These are phyloP conservation scores for Pseudogymnoascus sp. DNA, from an alignment of 2,329 filamentous ascomycete genomes.

Conservation along the genomic window DNA sequence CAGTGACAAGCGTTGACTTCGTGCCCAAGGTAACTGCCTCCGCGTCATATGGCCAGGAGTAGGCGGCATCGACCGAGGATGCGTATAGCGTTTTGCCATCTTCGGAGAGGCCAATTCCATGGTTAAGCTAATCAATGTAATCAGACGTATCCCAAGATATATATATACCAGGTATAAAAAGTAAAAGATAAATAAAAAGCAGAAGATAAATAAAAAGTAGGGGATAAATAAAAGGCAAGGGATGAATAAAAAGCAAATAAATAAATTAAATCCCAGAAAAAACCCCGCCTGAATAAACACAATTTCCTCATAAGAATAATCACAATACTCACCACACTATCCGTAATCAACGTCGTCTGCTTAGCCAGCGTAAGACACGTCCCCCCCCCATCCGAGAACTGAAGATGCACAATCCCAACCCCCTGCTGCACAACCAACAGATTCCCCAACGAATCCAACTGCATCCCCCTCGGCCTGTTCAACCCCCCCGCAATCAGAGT, in stretches of 20 bases:
- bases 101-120: constrained; percentile 45
- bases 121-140: constrained; percentile 39
- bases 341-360: constrained; percentile 18
- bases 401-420: constrained; percentile 21
- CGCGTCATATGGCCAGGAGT: constrained; percentile 58
- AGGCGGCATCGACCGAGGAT: constrained; percentile 51
- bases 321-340: constrained; percentile 12
- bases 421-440: constrained; percentile 25
- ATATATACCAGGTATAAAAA: not conserved
- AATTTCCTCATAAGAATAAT: not conserved
- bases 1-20: constrained; percentile 47
- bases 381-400: constrained; percentile 19
- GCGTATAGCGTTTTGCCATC: constrained; percentile 48
- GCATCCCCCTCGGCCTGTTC: constrained; percentile 22
- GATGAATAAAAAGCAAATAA: not conserved
- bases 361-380: constrained; percentile 18
- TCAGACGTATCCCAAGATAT: not conserved
- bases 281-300: not conserved
- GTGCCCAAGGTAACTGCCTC: constrained; percentile 36
- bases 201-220: too few relatives aligned
- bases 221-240: too few relatives aligned
- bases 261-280: not conserved
- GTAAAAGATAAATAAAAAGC: too few relatives aligned
- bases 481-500: constrained; percentile 22
- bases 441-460: constrained; percentile 26